phyloP scores from a whole-genome alignment of 768 basidiomycete species.

The Naematelia aurantialba region DNA sequence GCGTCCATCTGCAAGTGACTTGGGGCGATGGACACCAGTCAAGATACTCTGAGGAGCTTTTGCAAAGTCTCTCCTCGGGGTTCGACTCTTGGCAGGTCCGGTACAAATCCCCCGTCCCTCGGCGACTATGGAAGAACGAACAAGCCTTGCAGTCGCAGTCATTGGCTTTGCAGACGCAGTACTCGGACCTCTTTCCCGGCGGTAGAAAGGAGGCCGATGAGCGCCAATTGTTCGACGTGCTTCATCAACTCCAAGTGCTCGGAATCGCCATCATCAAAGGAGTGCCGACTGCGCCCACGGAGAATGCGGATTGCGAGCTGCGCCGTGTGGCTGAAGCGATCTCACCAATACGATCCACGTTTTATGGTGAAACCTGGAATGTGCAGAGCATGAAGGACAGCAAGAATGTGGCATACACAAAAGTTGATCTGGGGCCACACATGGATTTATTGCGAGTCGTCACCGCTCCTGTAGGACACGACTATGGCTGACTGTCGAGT shows the following conservation, averaged over 20 bases:
- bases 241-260: conserved; percentile 66
- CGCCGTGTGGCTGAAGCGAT: conserved; percentile 64
- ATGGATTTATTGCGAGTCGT: conserved; percentile 83
- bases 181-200: conserved; percentile 51
- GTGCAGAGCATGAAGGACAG: conserved; percentile 69
- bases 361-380: conserved; percentile 87
- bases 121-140: conserved; percentile 60
- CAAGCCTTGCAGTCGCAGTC: conserved; percentile 50
- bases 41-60: conserved; percentile 48
- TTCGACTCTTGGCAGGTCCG: not conserved
- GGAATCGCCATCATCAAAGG: conserved; percentile 70
- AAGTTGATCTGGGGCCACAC: conserved; percentile 79
- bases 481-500: not conserved
- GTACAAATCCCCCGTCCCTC: conserved; percentile 40
- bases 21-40: conserved; percentile 9
- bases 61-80: conserved; percentile 61
- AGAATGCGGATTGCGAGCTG: conserved; percentile 64
- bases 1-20: conserved; percentile 7
- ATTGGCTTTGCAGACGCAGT: conserved; percentile 59
- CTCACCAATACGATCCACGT: conserved; percentile 75
- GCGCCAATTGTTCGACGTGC: conserved; percentile 59
- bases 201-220: conserved; percentile 50
- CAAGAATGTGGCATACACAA: conserved; percentile 91
- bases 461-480: not conserved
- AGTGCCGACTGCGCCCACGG: conserved; percentile 64